Evolutionary conservation across 306 rosid genomes (phyloP).

Genomic region (Lathyrus tuberosus): DNA sequence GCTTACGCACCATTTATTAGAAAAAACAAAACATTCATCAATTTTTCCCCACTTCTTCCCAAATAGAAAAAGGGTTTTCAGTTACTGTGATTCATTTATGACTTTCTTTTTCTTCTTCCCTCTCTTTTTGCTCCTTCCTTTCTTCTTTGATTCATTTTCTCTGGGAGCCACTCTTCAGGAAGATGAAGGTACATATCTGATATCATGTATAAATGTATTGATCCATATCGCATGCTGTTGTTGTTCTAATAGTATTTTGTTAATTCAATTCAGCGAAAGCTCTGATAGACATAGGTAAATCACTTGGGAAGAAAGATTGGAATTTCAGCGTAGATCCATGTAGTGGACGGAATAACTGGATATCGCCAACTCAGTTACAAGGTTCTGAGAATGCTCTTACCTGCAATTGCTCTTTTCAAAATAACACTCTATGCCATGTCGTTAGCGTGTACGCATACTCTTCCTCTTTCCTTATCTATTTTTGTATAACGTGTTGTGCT

Average conservation of each 20-base stretch:
- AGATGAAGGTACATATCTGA: slow-evolving; percentile 41
- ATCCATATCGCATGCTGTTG: neutral
- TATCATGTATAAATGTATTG: neutral
- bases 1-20: no score
- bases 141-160: slow-evolving; percentile 21
- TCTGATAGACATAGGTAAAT: slow-evolving; percentile 8
- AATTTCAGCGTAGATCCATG: slow-evolving; percentile 59
- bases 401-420: slow-evolving; percentile 47
- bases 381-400: slow-evolving; percentile 33
- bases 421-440: slow-evolving; percentile 53
- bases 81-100: neutral
- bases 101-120: neutral
- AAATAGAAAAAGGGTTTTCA: no score
- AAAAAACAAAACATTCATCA: neutral
- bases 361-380: neutral
- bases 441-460: neutral
- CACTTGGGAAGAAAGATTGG: slow-evolving; percentile 22
- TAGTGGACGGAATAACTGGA: slow-evolving; percentile 43
- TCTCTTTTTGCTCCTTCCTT: neutral
- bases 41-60: no score
- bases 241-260: neutral
- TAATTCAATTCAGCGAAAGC: slow-evolving; percentile 35
- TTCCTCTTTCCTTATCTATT: no score
- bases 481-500: no score
- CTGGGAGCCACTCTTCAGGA: slow-evolving; percentile 39